Base-by-base conservation (phyloP, 2,329 filamentous ascomycete genomes). In the Sclerotinia subarctica region DNA sequence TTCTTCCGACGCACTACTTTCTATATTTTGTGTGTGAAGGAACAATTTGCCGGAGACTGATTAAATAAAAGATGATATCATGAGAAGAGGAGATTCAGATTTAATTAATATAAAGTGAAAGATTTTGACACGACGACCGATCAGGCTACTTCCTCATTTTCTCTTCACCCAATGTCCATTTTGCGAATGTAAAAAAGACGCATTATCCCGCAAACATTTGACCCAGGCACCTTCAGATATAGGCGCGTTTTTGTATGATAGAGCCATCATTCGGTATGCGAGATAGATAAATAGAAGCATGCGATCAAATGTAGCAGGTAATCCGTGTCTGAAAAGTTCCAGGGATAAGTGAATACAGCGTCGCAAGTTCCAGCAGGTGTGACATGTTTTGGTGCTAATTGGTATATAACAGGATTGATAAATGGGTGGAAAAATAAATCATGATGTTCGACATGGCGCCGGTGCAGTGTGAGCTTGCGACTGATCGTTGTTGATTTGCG, bases 211-310 rank as follows among this genome's bases (percentile, higher is more conserved):
- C 29, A 29, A 29, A 66, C 93, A 97, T 72, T 97, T 94, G 77
- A 70, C 74, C 94, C 94, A 98, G 0, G 91, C 97, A 67, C 95
- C 91, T 63, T 90, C 86, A 72, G 96, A 97, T 0, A 85, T 83
- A 0, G 91, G 88, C 0, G 97, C 91, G 0, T 91, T 96, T 74
- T 97, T 94, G 69, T 93, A 91, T 0, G 97, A 79, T 0, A 97
- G 79, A 0, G 91, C 90, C 85, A 97, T 92, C 87, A 96, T 96
- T 3, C 90, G 90, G 71, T 97, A 97, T 0, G 93, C 90, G 21
- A 94, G 79, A 70, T 96, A 96, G 0, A 97, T 93, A 67, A 97
- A n/a, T n/a, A 98, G 88, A 0, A 97, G 81, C 93, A 98, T 97
- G 67, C 96, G 90, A 62, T 97, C 93, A 0, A 93, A 79, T 1